Conservation (phyloP, 2,329 filamentous ascomycete species). For the Cytospora schulzeri region DNA sequence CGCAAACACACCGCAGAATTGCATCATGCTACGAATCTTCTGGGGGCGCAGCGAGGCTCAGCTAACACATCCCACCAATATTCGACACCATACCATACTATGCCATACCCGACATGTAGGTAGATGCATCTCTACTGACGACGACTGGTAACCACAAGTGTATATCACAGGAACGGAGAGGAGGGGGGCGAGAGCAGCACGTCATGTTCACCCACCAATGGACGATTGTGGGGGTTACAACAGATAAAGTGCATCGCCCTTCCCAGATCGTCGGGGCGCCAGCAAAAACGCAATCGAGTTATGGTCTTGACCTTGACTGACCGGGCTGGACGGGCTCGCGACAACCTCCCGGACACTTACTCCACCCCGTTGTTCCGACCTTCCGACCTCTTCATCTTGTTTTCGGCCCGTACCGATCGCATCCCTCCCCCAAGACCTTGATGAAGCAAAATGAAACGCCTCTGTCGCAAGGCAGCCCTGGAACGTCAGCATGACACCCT, state of each 20-base stretch:
- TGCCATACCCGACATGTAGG: too few species aligned
- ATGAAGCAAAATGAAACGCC: background rate
- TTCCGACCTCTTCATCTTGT: background rate
- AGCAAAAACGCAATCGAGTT: background rate
- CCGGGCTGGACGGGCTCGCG: background rate
- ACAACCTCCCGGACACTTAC: slow-evolving; percentile 1
- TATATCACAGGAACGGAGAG: background rate
- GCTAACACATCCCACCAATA: background rate
- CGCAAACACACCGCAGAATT: slow-evolving; percentile 19
- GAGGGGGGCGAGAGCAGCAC: background rate
- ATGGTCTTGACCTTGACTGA: too few species aligned
- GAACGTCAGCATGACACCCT: slow-evolving; percentile 3
- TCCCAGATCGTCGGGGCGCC: background rate
- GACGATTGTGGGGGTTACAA: background rate
- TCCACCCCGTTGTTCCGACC: slow-evolving; percentile 16
- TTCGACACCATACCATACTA: background rate
- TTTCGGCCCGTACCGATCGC: slow-evolving; percentile 16
- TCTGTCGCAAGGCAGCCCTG: background rate
- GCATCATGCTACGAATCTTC: slow-evolving; percentile 24
- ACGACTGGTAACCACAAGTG: background rate
- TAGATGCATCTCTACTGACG: background rate
- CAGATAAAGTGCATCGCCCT: background rate
- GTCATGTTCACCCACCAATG: background rate
- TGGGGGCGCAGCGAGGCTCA: slow-evolving; percentile 5
- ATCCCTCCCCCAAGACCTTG: background rate